phyloP scores from a whole-genome alignment of 306 rosid species.

The Sindora glabra region DNA sequence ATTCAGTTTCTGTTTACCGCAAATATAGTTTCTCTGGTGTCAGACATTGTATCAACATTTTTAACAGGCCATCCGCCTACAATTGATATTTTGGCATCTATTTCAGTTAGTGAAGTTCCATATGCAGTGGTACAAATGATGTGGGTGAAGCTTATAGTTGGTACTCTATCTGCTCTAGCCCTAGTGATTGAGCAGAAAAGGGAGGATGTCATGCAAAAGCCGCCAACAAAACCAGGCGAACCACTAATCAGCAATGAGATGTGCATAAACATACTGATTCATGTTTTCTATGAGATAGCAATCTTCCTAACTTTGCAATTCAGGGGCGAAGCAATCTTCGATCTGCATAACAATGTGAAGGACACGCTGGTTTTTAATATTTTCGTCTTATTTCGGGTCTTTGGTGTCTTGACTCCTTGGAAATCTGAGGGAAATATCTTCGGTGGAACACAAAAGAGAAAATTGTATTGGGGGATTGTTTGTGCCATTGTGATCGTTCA shows the following conservation, averaged over 20 bases:
- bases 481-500: not conserved
- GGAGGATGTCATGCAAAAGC: not conserved
- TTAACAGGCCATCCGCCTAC: not conserved
- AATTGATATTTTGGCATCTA: not conserved
- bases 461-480: not conserved
- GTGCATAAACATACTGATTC: not conserved
- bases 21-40: not conserved
- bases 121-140: not conserved
- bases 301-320: not conserved
- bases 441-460: not conserved
- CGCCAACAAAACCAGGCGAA: not conserved
- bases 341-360: not conserved
- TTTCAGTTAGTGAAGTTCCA: not conserved
- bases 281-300: not conserved
- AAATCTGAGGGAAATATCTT: not conserved
- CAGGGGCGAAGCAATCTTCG: not conserved
- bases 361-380: not conserved
- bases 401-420: not conserved
- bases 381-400: not conserved
- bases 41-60: not conserved
- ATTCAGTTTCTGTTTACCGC: not conserved
- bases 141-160: conserved; percentile 4
- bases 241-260: not conserved
- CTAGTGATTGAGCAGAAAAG: not conserved
- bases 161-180: not conserved